Evolutionary conservation across 2,329 filamentous ascomycete genomes (phyloP), one percentile per base, ranked within the genome.

Genomic region (Neospermospora avenae): DNA sequence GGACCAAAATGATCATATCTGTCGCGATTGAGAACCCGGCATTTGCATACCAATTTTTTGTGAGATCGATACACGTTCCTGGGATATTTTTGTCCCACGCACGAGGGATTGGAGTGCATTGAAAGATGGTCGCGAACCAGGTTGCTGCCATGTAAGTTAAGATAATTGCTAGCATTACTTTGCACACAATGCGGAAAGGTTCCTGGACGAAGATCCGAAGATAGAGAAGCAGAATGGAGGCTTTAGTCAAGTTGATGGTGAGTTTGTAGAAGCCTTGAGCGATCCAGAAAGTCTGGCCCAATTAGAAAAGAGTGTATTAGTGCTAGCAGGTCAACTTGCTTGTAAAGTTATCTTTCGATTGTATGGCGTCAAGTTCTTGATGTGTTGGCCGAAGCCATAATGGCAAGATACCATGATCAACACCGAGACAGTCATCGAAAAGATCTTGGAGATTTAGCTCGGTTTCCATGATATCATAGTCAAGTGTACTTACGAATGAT

Each of bases 181-280:
- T 75, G 60, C 77, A 80, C 37, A 75, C 69, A 2, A 74, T 72
- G 8, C 76, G 74, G 64, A 83, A 83, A 70, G 74, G 77, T 48
- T 62, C 72, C 49, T 78, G 74, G 22, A 78, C 72, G 60, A 84
- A 84, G 49, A 83, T 81, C 25, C 80, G 78, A 22, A 81, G 78
- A 65, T 83, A 84, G 18, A 84, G 75, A 3, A 81, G 71, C 6
- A 83, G 69, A 55, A 83, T 80, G 2, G 81, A 82, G 1, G 77
- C 70, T 64, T 84, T 84, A 2, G 79, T 81, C 34, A 81, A 70
- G 67, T 80, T 81, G 60, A 83, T 78, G 44, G 78, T 78, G 63
- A 81, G 70, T 65, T 83, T 83, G 71, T 84, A 84, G 60, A 80
- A 78, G 55, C 80, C 77, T 64, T 83, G 80, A 2, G 78, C 76